Evolutionary conservation across 2,329 filamentous ascomycete species (phyloP).

Genomic region (Cordyceps javanica): DNA sequence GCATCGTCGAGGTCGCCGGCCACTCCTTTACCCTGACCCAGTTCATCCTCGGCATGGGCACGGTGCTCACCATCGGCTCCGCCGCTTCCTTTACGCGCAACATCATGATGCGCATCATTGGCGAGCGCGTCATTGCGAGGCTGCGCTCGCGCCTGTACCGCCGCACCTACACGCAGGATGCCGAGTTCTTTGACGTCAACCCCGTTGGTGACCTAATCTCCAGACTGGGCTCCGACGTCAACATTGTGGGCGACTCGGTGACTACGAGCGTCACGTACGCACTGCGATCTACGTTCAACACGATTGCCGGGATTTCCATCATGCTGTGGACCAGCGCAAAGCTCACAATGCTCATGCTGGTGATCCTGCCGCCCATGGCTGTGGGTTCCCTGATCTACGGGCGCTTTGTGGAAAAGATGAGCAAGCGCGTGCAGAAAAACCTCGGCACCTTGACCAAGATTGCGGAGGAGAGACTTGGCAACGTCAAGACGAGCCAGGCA

Average conservation of each 20-base stretch:
- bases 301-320: slow-evolving; percentile 77
- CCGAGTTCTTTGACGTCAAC: slow-evolving; percentile 98
- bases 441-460: slow-evolving; percentile 92
- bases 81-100: slow-evolving; percentile 91
- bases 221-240: slow-evolving; percentile 88
- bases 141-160: slow-evolving; percentile 88
- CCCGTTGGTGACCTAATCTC: slow-evolving; percentile 94
- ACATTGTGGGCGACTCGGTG: slow-evolving; percentile 97
- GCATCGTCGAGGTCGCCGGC: slow-evolving; percentile 59
- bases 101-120: slow-evolving; percentile 86
- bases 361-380: slow-evolving; percentile 87
- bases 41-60: slow-evolving; percentile 77
- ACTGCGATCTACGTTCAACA: slow-evolving; percentile 80
- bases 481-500: slow-evolving; percentile 92
- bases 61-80: slow-evolving; percentile 75
- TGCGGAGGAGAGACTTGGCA: slow-evolving; percentile 93
- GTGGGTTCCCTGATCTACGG: slow-evolving; percentile 89
- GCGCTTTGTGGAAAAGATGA: slow-evolving; percentile 78
- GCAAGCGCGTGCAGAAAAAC: slow-evolving; percentile 88
- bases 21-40: slow-evolving; percentile 81
- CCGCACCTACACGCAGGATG: slow-evolving; percentile 88
- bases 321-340: slow-evolving; percentile 96
- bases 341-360: slow-evolving; percentile 75
- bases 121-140: slow-evolving; percentile 87
- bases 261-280: slow-evolving; percentile 97